phyloP scores from a whole-genome alignment of 305 asterid species.

The Rubia tinctorum region DNA sequence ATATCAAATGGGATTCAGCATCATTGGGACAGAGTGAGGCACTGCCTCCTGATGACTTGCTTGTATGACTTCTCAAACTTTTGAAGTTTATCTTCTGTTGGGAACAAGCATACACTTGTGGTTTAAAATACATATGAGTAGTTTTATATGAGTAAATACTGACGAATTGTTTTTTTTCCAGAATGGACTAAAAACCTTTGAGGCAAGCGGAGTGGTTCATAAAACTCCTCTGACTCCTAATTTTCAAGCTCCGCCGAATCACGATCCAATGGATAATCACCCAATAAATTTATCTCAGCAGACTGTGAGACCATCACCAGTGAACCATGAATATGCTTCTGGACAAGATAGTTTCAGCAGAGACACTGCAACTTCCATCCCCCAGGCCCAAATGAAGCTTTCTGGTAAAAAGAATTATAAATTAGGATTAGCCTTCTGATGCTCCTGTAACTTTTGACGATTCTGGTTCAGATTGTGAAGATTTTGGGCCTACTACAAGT shows the following conservation, averaged over 20 bases:
- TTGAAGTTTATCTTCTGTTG: slow-evolving; percentile 11
- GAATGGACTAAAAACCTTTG: slow-evolving; percentile 57
- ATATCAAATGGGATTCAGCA: slow-evolving; percentile 66
- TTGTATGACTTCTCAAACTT: slow-evolving; percentile 39
- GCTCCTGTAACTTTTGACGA: slow-evolving; percentile 51
- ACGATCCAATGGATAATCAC: slow-evolving; percentile 26
- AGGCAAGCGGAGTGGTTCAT: slow-evolving; percentile 32
- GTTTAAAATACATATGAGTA: not conserved
- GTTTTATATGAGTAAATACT: not conserved
- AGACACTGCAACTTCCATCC: slow-evolving; percentile 17
- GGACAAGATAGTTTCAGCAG: slow-evolving; percentile 33
- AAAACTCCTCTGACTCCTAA: slow-evolving; percentile 38
- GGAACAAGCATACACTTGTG: slow-evolving; percentile 1
- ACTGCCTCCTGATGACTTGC: slow-evolving; percentile 45
- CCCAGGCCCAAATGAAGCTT: slow-evolving; percentile 38
- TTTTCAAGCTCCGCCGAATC: slow-evolving; percentile 35
- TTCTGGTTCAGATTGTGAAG: slow-evolving; percentile 58
- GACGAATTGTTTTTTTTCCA: slow-evolving; percentile 24
- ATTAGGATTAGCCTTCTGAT: no score
- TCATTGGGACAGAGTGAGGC: slow-evolving; percentile 43
- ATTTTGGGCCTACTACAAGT: slow-evolving; percentile 31
- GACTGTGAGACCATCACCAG: slow-evolving; percentile 36
- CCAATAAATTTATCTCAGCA: slow-evolving; percentile 35
- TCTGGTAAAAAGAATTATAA: slow-evolving; percentile 38
- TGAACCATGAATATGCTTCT: slow-evolving; percentile 30